Evolutionary conservation across 306 rosid species (phyloP), one percentile per base, ranked within the genome.

Genomic region (Corylus americana): DNA sequence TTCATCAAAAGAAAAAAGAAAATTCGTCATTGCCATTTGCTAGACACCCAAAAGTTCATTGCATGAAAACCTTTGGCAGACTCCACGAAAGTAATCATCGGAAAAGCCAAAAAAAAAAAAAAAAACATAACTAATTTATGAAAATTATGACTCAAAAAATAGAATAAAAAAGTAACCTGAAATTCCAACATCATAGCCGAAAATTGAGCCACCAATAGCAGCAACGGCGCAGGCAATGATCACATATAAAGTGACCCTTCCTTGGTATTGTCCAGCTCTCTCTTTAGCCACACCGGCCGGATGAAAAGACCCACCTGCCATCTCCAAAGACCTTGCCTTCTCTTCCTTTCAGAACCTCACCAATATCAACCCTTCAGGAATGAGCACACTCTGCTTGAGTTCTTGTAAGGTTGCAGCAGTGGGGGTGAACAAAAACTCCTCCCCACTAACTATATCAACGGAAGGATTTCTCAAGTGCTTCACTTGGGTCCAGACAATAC

Each of bases 181-280:
- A 85, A 93, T 87, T 49, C 98, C 98, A 81, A 93, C 83, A 75
- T 91, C 98, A 84, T 91, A 91, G 67, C 98, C 98, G 17, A 91
- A 93, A 58, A 91, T 87, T 16, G 98, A 78, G 16, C 98, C 98
- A 8, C 98, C 98, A 62, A 77, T 78, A 61, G 97, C 98, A 51
- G 97, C 97, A 82, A 91, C 88, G 77, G 91, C 51, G 83, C 98
- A 91, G 48, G 98, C 85, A 59, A 91, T 72, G 78, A 90, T 51
- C 71, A 93, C 98, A 82, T 91, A 88, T 57, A 68, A 13, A 11
- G 98, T 93, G 78, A 87, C 86, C 70, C 72, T 88, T 2, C 98
- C 98, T 39, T 85, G 80, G 78, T 93, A 93, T 35, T 84, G 89
- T 69, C 25, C 81, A 53, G 94, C 96, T 73, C 96, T 90, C 78